phyloP scores from a whole-genome alignment of 306 rosid genomes.

The Fragaria ananassa region DNA sequence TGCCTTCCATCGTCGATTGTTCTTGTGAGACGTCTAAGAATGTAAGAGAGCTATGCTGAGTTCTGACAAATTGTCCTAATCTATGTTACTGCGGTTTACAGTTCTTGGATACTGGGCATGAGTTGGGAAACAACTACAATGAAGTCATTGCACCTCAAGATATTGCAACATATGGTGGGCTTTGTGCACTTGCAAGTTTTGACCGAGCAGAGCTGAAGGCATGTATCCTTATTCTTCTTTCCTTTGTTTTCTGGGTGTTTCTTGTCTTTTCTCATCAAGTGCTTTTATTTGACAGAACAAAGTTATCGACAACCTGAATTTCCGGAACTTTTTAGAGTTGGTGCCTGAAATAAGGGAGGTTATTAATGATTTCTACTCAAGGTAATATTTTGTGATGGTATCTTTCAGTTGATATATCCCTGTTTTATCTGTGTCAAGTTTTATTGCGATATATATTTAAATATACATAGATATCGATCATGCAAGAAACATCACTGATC shows the following conservation, averaged over 20 bases:
- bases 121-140: slow-evolving; percentile 71
- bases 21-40: background rate
- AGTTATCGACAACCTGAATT: slow-evolving; percentile 83
- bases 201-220: slow-evolving; percentile 93
- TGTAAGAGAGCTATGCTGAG: background rate
- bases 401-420: background rate
- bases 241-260: background rate
- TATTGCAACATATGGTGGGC: slow-evolving; percentile 98
- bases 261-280: slow-evolving; percentile 25
- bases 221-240: slow-evolving; percentile 24
- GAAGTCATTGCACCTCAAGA: slow-evolving; percentile 97
- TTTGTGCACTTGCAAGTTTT: slow-evolving; percentile 97
- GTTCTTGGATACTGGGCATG: slow-evolving; percentile 86
- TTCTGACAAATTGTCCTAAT: background rate
- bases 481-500: no score
- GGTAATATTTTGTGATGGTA: slow-evolving; percentile 43
- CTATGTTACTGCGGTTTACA: slow-evolving; percentile 31
- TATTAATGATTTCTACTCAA: slow-evolving; percentile 88
- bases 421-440: no score
- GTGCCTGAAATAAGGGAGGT: slow-evolving; percentile 98
- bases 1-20: background rate
- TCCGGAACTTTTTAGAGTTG: slow-evolving; percentile 89
- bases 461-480: no score
- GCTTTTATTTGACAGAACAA: slow-evolving; percentile 61
- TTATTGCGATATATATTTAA: no score